Evolutionary conservation across 192 early-diverging fungal species (phyloP), one percentile per base, ranked within the genome.

Genomic region (Umbelopsis vinacea): DNA sequence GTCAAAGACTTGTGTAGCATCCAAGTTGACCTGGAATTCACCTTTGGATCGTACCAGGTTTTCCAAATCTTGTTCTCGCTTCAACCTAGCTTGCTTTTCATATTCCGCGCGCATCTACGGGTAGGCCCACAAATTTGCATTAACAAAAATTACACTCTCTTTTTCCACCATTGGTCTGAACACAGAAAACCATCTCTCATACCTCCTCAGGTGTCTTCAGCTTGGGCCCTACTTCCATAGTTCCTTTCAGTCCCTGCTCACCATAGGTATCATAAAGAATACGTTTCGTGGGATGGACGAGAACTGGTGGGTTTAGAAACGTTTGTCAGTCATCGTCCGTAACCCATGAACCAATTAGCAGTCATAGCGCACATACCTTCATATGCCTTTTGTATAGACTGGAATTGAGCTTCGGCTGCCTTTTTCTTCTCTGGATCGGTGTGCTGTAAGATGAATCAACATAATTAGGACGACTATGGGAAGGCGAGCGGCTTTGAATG

Each of bases 231-330:
- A 94, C 79, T 22, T 89, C 87, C 78, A 80, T 84, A 67, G 75
- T 82, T 23, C 85, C 76, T 43, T 76, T 81, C 29, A 98, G 74
- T 40, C 96, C 96, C 72, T 93, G 89, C 71, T 96, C 95, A n/a
- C 96, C 96, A 54, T 93, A 95, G 46, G 88, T 89, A 78, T 99
- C 98, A 79, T 98, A 99, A 29, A 95, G 89, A 2, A 90, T 87
- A 40, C 96, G 83, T 70, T 89, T 87, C 24, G 89, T 84, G 14
- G 87, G 78, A 80, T 98, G 91, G 15, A 87, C 88, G 14, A 99
- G 85, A 24, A 98, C 90, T 91, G 71, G 12, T 46, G 22, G 73
- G 19, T n/a, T n/a, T 57, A 7, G 57, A 43, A 12, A 43, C 6
- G 26, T 3, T n/a, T 63, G 33, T 63, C 57, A 63, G 35, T 19